Conservation (phyloP, 192 early-diverging fungal species). For the Bifiguratus adelaidae region DNA sequence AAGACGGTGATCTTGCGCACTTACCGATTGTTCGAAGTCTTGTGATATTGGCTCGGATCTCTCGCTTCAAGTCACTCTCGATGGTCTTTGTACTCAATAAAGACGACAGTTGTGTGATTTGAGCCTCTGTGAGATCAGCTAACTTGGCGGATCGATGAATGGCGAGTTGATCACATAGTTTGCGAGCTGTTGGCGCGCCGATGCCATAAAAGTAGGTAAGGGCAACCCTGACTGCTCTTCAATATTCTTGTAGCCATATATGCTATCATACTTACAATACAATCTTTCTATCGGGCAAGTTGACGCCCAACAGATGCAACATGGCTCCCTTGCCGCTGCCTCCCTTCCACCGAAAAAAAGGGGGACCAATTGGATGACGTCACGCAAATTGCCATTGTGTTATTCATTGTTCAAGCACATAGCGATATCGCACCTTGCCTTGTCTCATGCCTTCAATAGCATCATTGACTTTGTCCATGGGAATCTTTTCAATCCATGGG, state of each 20-base stretch:
- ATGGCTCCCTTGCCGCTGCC: too few species aligned
- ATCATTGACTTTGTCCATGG: constrained; percentile 34
- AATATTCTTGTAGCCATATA: neutral
- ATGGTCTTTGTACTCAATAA: constrained; percentile 84
- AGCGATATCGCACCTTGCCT: constrained; percentile 40
- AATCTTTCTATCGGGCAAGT: constrained; percentile 84
- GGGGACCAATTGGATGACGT: too few species aligned
- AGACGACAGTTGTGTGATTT: constrained; percentile 79
- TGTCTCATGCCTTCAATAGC: constrained; percentile 35
- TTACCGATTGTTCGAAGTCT: constrained; percentile 61
- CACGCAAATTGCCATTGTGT: too few species aligned
- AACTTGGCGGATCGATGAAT: constrained; percentile 83
- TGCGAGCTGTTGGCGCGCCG: constrained; percentile 59
- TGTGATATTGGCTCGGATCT: constrained; percentile 59
- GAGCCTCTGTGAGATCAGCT: constrained; percentile 76
- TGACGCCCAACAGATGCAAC: constrained; percentile 90
- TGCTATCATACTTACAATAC: constrained; percentile 28
- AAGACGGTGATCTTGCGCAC: too few species aligned
- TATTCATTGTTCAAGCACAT: constrained; percentile 49
- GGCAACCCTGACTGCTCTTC: neutral
- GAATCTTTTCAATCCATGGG: constrained; percentile 41
- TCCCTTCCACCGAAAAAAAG: too few species aligned
- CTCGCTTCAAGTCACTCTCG: constrained; percentile 64
- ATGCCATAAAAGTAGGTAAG: constrained; percentile 77
- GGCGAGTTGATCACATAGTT: constrained; percentile 69